Percentiles rank a stretch among this genome's conserved stretches.
Evolutionary conservation across 768 basidiomycete genomes (phyloP).

Genomic region (Xanthoconium purpureum): DNA sequence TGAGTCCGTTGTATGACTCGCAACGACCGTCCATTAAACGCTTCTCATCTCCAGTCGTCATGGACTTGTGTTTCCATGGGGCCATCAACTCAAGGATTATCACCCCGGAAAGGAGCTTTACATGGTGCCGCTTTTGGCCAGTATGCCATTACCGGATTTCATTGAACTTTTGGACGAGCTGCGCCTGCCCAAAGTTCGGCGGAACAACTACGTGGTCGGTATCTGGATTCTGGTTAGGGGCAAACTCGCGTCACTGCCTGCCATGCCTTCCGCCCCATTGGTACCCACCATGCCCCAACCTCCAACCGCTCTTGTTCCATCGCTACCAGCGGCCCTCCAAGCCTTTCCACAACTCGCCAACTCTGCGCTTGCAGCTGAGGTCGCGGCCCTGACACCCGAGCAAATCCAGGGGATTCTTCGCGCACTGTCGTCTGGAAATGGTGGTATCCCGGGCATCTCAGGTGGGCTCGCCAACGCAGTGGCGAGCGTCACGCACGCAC

Average conservation of each 20-base stretch:
- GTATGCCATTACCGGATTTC: conserved; percentile 74
- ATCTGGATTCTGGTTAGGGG: conserved; percentile 86
- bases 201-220: conserved; percentile 67
- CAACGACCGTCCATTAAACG: conserved; percentile 10
- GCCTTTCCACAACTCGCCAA: conserved; percentile 40
- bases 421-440: conserved; percentile 46
- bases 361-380: conserved; percentile 61
- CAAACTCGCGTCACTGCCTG: conserved; percentile 54
- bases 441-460: conserved; percentile 32
- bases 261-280: conserved; percentile 15
- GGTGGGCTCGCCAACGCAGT: conserved; percentile 27
- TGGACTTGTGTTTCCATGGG: conserved; percentile 86
- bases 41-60: conserved; percentile 57
- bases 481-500: conserved; percentile 19
- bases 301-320: conserved; percentile 11
- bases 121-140: conserved; percentile 70
- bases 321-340: conserved; percentile 25
- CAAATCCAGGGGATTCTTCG: conserved; percentile 70
- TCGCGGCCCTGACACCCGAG: conserved; percentile 71
- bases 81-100: conserved; percentile 65
- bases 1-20: conserved; percentile 35
- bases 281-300: conserved; percentile 10
- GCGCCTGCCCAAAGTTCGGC: conserved; percentile 60
- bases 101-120: conserved; percentile 85
- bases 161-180: conserved; percentile 80